Base-by-base conservation (phyloP, 129 eudicot species). In the Gnaphalium uliginosum region DNA sequence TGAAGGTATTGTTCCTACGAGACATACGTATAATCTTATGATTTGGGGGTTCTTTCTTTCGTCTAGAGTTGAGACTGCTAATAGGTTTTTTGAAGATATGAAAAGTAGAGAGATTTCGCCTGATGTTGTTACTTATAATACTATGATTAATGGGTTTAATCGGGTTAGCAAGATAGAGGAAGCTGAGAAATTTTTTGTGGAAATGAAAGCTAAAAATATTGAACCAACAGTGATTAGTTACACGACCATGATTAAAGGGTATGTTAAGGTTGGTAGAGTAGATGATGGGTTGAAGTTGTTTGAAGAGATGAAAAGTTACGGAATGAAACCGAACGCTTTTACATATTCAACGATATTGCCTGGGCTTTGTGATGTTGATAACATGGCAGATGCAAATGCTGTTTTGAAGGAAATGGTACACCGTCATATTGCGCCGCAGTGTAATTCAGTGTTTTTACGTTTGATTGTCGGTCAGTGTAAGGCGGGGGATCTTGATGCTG, bases 1-100 rank as follows among this genome's bases (percentile, higher is more conserved):
- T 51, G 96, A 90, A 59, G 96, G 90, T 39, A 90, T 94, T 11
- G 80, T 81, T 46, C 98, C 97, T 0, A 85, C 93, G 43, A 62
- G 80, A 41, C 93, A 87, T 35, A 90, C 98, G 0, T 94, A 82
- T 56, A 94, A 88, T 79, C 9, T 88, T n/a, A 72, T 94, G 93
- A 82, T 94, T 58, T 88, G 93, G 92, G 98, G 98, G 0, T 90
- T 94, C 43, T 89, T 94, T 65, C 93, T 90, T 46, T 86, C 93
- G 0, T 79, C 79, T 18, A 85, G 85, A 53, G 77, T 85, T 4
- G 85, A 81, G 77, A 94, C 91, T 17, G 97, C 97, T 0, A 81
- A 77, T 81, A 63, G 97, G 79, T 94, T 90, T 56, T 94, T 80
- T 43, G 96, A 90, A 77, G 98, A 94, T 66, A 94, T 94, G 97